phyloP scores from a whole-genome alignment of 2,329 filamentous ascomycete species.

The Fusarium agapanthi region DNA sequence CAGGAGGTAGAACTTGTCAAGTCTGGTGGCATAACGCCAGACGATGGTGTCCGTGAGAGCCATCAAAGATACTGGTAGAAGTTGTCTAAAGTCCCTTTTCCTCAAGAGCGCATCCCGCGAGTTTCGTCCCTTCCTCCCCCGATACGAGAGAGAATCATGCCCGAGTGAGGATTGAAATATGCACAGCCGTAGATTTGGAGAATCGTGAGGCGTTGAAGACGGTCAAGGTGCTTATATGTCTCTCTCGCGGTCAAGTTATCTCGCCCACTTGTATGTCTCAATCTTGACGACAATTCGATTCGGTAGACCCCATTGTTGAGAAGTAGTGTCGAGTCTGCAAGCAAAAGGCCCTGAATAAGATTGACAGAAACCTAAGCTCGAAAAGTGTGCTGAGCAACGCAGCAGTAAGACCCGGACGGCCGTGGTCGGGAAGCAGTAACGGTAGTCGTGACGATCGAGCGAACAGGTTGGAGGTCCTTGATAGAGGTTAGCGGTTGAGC shows the following conservation, averaged over 20 bases:
- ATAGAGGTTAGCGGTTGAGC: background rate
- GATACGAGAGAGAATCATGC: background rate
- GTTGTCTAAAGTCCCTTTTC: background rate
- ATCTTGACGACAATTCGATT: constrained; percentile 30
- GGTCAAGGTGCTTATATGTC: too few relatives aligned
- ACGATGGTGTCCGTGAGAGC: background rate
- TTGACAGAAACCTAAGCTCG: background rate
- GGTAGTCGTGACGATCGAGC: background rate
- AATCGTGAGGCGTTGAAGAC: too few relatives aligned
- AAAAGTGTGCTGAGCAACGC: background rate
- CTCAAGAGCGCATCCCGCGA: background rate
- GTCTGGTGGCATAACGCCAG: background rate
- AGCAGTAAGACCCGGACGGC: background rate
- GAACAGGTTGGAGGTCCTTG: background rate
- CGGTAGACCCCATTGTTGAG: constrained; percentile 19
- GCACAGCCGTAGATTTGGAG: background rate
- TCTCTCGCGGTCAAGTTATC: too few relatives aligned
- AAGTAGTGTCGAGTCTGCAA: background rate
- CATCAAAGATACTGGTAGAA: background rate
- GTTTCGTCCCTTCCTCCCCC: background rate
- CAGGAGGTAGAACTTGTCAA: constrained; percentile 33
- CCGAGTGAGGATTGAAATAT: background rate
- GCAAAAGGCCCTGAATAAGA: fast-evolving
- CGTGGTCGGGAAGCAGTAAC: background rate
- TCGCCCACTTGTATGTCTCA: constrained; percentile 17